These are phyloP conservation scores for Sclerotinia trifoliorum DNA, from an alignment of 2,329 filamentous ascomycete genomes.

Conservation along the genomic window DNA sequence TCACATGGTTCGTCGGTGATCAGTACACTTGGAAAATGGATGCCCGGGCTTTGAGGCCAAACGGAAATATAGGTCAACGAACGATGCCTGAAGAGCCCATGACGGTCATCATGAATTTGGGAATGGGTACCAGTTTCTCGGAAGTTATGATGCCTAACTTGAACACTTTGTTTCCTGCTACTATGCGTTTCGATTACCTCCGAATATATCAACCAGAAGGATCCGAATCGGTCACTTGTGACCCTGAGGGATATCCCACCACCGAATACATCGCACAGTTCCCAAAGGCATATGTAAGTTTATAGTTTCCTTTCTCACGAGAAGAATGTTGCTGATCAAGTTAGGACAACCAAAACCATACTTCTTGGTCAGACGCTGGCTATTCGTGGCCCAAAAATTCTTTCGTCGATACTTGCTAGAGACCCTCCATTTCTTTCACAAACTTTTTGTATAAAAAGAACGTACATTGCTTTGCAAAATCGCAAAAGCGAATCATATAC, in stretches of 20 bases:
- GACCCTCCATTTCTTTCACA: constrained; percentile 15
- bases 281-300: constrained; percentile 56
- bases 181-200: constrained; percentile 67
- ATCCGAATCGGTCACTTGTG: constrained; percentile 60
- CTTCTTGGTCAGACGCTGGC: constrained; percentile 53
- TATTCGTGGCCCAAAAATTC: constrained; percentile 62
- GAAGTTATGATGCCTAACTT: constrained; percentile 58
- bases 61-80: constrained; percentile 67
- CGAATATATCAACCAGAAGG: constrained; percentile 63
- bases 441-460: constrained; percentile 30
- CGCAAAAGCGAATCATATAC: constrained; percentile 23
- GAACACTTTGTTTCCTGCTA: constrained; percentile 56
- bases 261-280: constrained; percentile 66
- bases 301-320: background rate
- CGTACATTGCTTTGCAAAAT: constrained; percentile 20
- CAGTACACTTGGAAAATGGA: constrained; percentile 64
- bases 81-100: constrained; percentile 66
- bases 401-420: constrained; percentile 55
- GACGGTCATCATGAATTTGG: constrained; percentile 66
- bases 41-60: constrained; percentile 59
- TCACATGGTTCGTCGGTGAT: constrained; percentile 68
- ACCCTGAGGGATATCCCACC: constrained; percentile 65
- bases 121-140: constrained; percentile 67
- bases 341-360: constrained; percentile 59
- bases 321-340: constrained; percentile 22